Conservation (phyloP, 2,329 filamentous ascomycete genomes). For the Botrytis pseudocinerea region DNA sequence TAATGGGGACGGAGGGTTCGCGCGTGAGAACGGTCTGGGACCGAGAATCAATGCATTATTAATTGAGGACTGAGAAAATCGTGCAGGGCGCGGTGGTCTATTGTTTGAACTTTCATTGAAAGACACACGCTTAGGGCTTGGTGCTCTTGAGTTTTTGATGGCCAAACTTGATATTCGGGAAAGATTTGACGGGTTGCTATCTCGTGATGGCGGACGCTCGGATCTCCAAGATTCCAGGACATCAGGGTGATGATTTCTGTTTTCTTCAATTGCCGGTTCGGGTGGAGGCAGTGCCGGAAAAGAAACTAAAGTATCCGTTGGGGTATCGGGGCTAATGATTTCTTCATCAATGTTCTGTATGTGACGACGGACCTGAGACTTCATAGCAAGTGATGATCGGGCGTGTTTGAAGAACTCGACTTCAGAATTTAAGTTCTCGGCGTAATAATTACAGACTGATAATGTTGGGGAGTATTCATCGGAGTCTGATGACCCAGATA, state of each 20-base stretch:
- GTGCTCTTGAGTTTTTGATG: background rate
- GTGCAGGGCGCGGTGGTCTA: background rate
- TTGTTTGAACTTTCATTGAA: background rate
- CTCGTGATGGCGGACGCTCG: background rate
- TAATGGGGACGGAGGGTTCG: conserved; percentile 24
- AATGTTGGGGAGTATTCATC: conserved; percentile 31
- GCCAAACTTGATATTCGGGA: background rate
- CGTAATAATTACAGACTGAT: conserved; percentile 33
- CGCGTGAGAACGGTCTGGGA: background rate
- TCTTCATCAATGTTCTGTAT: conserved; percentile 26
- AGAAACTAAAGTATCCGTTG: conserved; percentile 8
- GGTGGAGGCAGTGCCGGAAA: conserved; percentile 2
- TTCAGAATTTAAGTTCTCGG: conserved; percentile 27
- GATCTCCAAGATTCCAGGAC: background rate
- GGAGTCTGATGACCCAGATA: conserved; percentile 15
- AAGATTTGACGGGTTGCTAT: background rate
- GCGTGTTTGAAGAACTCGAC: conserved; percentile 31
- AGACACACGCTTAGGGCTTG: background rate
- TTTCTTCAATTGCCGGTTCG: background rate
- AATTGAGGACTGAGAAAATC: background rate
- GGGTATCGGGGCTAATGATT: conserved; percentile 13
- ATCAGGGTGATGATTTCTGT: background rate
- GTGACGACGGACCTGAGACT: conserved; percentile 26
- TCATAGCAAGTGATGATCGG: conserved; percentile 20
- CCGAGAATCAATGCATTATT: background rate